A percentile compares a stretch with the other conserved stretches of the same genome.
Evolutionary conservation across 106 monocot genomes (phyloP).

Genomic region (Narthecium ossifragum): DNA sequence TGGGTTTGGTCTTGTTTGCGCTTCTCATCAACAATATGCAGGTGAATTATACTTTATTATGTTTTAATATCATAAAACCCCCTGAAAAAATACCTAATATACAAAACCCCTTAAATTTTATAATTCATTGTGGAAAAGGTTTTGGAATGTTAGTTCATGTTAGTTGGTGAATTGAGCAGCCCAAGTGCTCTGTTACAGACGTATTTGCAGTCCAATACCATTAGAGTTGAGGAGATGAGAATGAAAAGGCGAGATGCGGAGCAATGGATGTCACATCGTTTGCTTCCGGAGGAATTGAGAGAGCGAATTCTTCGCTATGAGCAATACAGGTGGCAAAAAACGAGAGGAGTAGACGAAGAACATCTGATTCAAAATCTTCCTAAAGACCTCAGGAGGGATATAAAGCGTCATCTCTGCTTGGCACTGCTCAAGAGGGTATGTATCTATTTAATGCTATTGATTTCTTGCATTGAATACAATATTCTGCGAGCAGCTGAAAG

Average conservation of each 20-base stretch:
- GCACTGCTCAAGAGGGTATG: constrained; percentile 69
- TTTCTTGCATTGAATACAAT: background rate
- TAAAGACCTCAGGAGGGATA: constrained; percentile 87
- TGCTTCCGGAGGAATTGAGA: constrained; percentile 74
- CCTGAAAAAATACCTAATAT: no score
- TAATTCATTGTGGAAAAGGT: no score
- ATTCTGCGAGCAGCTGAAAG: no score
- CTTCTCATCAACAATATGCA: constrained; percentile 77
- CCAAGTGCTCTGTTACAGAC: constrained; percentile 39
- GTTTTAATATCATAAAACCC: no score
- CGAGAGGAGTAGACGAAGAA: constrained; percentile 93
- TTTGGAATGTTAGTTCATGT: no score
- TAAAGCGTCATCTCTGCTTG: constrained; percentile 95
- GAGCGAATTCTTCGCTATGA: constrained; percentile 82
- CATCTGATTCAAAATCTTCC: constrained; percentile 71
- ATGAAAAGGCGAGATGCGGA: constrained; percentile 84
- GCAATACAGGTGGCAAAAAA: constrained; percentile 95
- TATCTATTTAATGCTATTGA: background rate
- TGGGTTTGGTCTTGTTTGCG: constrained; percentile 82
- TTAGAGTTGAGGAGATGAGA: constrained; percentile 98
- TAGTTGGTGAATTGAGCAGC: background rate
- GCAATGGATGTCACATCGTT: constrained; percentile 94
- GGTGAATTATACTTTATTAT: no score
- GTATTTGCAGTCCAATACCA: constrained; percentile 81
- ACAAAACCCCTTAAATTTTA: no score